Conservation (phyloP, 129 eudicot genomes). For the carrot (Daucus carota) region DH1_v3.0 NC_030388.2:27453501-27454000, state of each 20-base stretch:
- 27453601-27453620: too few relatives aligned
- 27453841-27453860: neutral
- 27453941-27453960: conserved; percentile 39
- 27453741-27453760: neutral
- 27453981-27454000: conserved; percentile 13
- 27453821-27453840: conserved; percentile 8
- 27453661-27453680: too few relatives aligned
- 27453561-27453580: too few relatives aligned
- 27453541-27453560: too few relatives aligned
- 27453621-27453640: too few relatives aligned
- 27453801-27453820: neutral
- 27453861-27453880: neutral
- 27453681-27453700: too few relatives aligned
- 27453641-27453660: too few relatives aligned
- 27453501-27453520: too few relatives aligned
- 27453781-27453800: conserved; percentile 4
- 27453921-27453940: neutral
- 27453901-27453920: neutral
- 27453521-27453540: too few relatives aligned
- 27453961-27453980: conserved; percentile 57
- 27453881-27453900: neutral
- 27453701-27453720: too few relatives aligned
- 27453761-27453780: conserved; percentile 1
- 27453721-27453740: too few relatives aligned
- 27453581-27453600: too few relatives aligned